A percentile compares a stretch with the other conserved stretches of the same genome.
These are phyloP conservation scores for Phytophthora litchii DNA, from an alignment of 352 stramenopile species.

Conservation along the genomic window DNA sequence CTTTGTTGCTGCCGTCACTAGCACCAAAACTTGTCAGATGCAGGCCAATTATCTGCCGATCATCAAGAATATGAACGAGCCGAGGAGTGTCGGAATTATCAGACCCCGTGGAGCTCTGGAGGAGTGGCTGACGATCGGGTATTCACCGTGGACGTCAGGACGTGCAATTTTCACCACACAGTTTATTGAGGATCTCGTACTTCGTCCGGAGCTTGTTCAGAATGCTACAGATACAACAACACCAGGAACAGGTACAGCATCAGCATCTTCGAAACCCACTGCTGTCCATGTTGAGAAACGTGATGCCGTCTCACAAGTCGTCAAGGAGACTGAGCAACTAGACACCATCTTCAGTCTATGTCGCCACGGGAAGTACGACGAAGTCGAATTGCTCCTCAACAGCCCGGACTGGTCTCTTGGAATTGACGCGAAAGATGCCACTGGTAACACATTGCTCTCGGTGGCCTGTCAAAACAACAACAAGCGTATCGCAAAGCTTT, in stretches of 20 bases:
- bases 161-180: conserved; percentile 62
- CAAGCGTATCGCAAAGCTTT: conserved; percentile 95
- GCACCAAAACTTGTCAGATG: conserved; percentile 79
- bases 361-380: conserved; percentile 90
- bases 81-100: conserved; percentile 87
- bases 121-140: conserved; percentile 91
- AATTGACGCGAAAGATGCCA: conserved; percentile 93
- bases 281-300: conserved; percentile 48
- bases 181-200: conserved; percentile 71
- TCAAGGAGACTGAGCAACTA: conserved; percentile 89
- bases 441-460: conserved; percentile 93
- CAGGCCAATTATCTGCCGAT: conserved; percentile 79
- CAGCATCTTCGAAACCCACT: conserved; percentile 9
- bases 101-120: conserved; percentile 81
- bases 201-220: conserved; percentile 54
- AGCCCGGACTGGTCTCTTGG: conserved; percentile 89
- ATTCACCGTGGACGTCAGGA: conserved; percentile 92
- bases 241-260: not conserved
- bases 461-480: conserved; percentile 96
- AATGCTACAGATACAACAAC: conserved; percentile 7
- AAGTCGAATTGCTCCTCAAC: conserved; percentile 86
- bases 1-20: conserved; percentile 68
- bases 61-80: conserved; percentile 86
- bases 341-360: conserved; percentile 90
- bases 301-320: conserved; percentile 79